phyloP scores from a whole-genome alignment of 176 grass and related monocot species.

The Oryza brachyantha region DNA sequence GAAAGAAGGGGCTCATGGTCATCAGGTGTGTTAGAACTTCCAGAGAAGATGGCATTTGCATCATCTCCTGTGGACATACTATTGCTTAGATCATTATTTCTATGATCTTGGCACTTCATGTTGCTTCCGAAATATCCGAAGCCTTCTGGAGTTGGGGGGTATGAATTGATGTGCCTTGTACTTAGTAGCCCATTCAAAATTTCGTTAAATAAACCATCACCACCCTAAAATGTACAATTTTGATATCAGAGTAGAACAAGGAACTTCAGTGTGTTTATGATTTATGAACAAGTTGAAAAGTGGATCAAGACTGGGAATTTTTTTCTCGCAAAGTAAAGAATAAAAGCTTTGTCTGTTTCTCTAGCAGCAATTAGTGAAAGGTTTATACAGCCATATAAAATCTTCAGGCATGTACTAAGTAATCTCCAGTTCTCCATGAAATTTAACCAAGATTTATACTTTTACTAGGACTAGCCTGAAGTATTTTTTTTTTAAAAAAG shows the following conservation, averaged over 20 bases:
- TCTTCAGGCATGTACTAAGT: background rate
- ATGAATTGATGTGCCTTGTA: slow-evolving; percentile 61
- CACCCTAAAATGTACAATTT: slow-evolving; percentile 56
- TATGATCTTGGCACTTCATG: slow-evolving; percentile 35
- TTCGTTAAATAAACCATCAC: slow-evolving; percentile 94
- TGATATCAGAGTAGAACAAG: background rate
- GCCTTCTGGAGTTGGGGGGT: slow-evolving; percentile 65
- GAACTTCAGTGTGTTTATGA: background rate
- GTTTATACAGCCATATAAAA: slow-evolving; percentile 5
- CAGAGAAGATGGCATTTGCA: slow-evolving; percentile 44
- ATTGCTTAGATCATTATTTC: slow-evolving; percentile 32
- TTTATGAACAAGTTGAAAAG: background rate
- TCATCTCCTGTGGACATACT: slow-evolving; percentile 34
- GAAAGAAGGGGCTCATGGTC: slow-evolving; percentile 87
- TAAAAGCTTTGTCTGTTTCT: background rate
- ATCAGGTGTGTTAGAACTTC: slow-evolving; percentile 54
- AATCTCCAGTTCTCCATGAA: background rate
- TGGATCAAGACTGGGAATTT: background rate
- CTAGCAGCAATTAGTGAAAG: background rate
- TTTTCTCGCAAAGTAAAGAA: background rate
- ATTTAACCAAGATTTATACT: background rate
- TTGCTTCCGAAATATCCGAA: slow-evolving; percentile 25
- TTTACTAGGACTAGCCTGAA: background rate
- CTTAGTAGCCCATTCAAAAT: slow-evolving; percentile 81
- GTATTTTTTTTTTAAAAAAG: background rate